Conservation (phyloP, 2,329 filamentous ascomycete species). For the Helotiales sp. region DNA sequence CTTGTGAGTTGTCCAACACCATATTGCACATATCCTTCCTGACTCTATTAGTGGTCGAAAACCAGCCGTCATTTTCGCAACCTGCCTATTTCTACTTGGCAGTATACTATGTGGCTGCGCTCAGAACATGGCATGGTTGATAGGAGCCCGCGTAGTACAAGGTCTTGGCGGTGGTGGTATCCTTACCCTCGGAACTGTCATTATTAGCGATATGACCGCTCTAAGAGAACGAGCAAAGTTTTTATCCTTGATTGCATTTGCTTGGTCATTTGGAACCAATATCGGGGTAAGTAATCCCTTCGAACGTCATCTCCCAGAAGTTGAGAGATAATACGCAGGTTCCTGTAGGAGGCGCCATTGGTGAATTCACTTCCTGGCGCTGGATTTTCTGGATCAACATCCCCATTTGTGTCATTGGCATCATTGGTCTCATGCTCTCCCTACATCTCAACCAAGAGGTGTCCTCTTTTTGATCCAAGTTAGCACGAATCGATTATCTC, state of each 20-base stretch:
- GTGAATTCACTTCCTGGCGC: slow-evolving; percentile 38
- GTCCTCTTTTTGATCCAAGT: slow-evolving; percentile 18
- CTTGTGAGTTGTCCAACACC: slow-evolving; percentile 7
- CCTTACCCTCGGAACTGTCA: slow-evolving; percentile 45
- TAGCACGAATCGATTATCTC: slow-evolving; percentile 59
- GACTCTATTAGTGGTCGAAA: slow-evolving; percentile 14
- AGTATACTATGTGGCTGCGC: slow-evolving; percentile 19
- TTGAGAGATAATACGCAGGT: slow-evolving; percentile 4
- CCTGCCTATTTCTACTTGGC: slow-evolving; percentile 13
- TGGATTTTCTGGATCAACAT: slow-evolving; percentile 25
- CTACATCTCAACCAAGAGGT: slow-evolving; percentile 14
- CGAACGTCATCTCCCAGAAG: not conserved
- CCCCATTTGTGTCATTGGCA: slow-evolving; percentile 15
- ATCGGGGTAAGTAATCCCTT: slow-evolving; percentile 9
- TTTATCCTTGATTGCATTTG: slow-evolving; percentile 33
- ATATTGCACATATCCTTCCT: not conserved
- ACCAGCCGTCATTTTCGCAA: slow-evolving; percentile 15
- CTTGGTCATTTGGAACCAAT: slow-evolving; percentile 25
- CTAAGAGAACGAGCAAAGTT: slow-evolving; percentile 47
- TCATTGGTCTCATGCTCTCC: slow-evolving; percentile 7
- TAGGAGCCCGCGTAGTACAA: slow-evolving; percentile 21
- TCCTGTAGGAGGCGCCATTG: slow-evolving; percentile 48
- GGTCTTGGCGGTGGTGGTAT: slow-evolving; percentile 50
- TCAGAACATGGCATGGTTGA: slow-evolving; percentile 18
- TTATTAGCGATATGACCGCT: slow-evolving; percentile 51